Evolutionary conservation across 2,329 filamentous ascomycete species (phyloP).

Genomic region (Eutypella sp.): DNA sequence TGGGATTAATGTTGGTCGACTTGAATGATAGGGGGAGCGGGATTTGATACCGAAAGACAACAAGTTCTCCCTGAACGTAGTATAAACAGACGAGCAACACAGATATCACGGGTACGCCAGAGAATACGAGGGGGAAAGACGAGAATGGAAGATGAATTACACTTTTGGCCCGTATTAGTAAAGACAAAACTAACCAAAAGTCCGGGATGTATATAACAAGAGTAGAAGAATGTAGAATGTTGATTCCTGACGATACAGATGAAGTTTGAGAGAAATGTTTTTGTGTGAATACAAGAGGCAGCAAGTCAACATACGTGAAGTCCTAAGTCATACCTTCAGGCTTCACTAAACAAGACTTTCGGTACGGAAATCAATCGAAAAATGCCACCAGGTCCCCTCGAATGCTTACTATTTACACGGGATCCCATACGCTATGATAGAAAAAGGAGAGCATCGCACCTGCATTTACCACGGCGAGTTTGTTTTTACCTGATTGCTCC

Average conservation of each 20-base stretch:
- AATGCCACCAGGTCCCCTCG: too few species aligned
- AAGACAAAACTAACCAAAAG: slow-evolving; percentile 24
- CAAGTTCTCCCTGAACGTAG: background rate
- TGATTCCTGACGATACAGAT: slow-evolving; percentile 20
- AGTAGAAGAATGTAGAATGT: too few species aligned
- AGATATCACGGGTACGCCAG: slow-evolving; percentile 4
- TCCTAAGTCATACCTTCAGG: background rate
- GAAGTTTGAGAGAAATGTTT: slow-evolving; percentile 14
- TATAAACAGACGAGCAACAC: background rate
- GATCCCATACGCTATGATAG: too few species aligned
- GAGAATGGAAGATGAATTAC: slow-evolving; percentile 7
- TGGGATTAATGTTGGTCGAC: background rate
- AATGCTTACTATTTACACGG: too few species aligned
- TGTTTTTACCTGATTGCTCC: too few species aligned
- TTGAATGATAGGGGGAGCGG: background rate
- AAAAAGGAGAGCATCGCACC: too few species aligned
- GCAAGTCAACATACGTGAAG: slow-evolving; percentile 16
- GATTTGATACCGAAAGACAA: background rate
- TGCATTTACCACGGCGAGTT: too few species aligned
- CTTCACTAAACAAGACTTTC: too few species aligned
- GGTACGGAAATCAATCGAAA: too few species aligned
- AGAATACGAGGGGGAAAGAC: too few species aligned
- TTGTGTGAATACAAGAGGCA: slow-evolving; percentile 17
- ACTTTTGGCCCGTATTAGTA: slow-evolving; percentile 5
- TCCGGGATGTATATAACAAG: slow-evolving; percentile 13